phyloP scores from a whole-genome alignment of 352 stramenopile genomes.

The Aphanomyces stellatus region DNA sequence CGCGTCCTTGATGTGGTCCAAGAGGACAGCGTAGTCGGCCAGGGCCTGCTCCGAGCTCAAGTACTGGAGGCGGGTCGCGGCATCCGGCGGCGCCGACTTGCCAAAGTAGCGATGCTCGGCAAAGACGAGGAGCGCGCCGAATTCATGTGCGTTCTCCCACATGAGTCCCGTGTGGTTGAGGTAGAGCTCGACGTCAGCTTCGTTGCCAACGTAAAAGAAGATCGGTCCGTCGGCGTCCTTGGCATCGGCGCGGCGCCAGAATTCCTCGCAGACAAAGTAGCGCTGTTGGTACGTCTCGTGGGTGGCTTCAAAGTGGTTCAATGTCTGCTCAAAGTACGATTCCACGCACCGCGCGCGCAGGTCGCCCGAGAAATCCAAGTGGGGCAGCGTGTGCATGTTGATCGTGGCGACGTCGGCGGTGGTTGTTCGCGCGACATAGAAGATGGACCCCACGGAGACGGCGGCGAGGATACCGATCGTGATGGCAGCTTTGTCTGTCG shows the following conservation, averaged over 20 bases:
- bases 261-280: conserved; percentile 62
- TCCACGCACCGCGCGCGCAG: conserved; percentile 38
- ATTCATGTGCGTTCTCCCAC: no score
- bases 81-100: no score
- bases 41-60: no score
- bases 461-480: background rate
- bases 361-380: conserved; percentile 23
- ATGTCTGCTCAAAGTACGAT: conserved; percentile 33
- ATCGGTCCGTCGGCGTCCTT: conserved; percentile 27
- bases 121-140: no score
- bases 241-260: no score
- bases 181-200: no score
- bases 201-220: no score
- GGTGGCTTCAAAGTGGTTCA: conserved; percentile 40
- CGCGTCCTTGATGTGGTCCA: no score
- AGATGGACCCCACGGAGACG: background rate
- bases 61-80: no score
- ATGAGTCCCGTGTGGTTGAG: no score
- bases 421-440: conserved; percentile 1
- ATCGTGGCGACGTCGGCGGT: background rate
- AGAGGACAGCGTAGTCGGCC: no score
- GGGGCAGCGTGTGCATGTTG: background rate
- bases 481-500: background rate
- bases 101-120: no score
- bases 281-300: conserved; percentile 27